Base-by-base conservation (phyloP, 2,329 filamentous ascomycete genomes). In the Sclerotinia borealis region DNA sequence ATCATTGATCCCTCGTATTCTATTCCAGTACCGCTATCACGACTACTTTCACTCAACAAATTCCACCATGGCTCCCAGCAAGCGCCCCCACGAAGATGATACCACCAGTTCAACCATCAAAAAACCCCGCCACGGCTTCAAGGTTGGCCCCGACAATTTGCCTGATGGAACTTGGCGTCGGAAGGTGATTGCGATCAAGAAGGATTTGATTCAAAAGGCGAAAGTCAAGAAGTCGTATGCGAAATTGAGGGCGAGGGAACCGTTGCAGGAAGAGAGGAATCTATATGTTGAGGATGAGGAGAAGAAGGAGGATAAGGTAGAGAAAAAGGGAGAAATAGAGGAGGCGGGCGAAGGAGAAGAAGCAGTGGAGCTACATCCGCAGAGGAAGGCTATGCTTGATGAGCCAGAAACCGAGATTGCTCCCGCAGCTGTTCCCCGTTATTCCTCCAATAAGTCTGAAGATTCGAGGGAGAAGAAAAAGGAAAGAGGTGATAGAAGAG, bases 171-270 rank as follows among this genome's bases (percentile, higher is more conserved):
- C 89, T 27, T 91, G 95, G 83, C 85, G 86, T 72, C 87, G 93
- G 71, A 96, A 96, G 80, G 91, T 90, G 64, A 86, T 91, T 76
- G 93, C 93, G 77, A 95, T 96, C 73, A 98, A 98, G 77, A 84
- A 89, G 68, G 85, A 90, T 68, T 80, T 96, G 63, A 97, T 98
- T 71, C 86, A 92, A 76, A 96, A 95, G 76, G 92, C 93, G 65
- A 96, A 97, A 77, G 82, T 96, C 67, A 95, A 93, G 78, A 96
- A 96, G 77, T 85, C 90, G 48, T 97, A 96, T 74, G 90, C 89
- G 67, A 97, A 96, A 77, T 80, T 96, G 68, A 93, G 93, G 76
- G 86, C 86, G 47, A 70, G 70, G 60, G 72, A 74, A 64, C 64
- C 64, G 10, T n/a, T 37, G 17, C 39, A 49, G 31, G 50, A 39